Base-by-base conservation (phyloP, 2,329 filamentous ascomycete species). In the Cytospora paraplurivora region DNA sequence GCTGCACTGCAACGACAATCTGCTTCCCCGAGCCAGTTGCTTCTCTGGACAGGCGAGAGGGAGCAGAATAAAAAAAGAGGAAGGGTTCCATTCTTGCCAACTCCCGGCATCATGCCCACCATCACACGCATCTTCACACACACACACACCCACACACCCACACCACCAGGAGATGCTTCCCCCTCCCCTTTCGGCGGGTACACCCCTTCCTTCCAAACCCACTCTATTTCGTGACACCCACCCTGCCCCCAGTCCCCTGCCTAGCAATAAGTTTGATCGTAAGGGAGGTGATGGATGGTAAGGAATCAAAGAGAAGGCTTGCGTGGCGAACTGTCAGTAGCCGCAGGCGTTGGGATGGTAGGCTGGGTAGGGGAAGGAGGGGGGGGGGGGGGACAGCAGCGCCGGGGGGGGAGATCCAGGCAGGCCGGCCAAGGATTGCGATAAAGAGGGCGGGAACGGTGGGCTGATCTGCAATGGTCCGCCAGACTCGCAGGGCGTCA, bases 1-100 rank as follows among this genome's bases (percentile, higher is more conserved):
- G 58, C 58, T 60, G 58, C 58, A 38, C 58, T 60, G 58, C 41
- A 60, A 60, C 58, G 21, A 35, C 50, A 54, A 54, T 37, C n/a
- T 17, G 21, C 44, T 44, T 59, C 37, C 50, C 50, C 50, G 58
- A 47, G 27, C 58, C 58, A 54, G 37, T 60, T 47, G 58, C 21
- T 54, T 60, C n/a, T 41, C 47, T 15, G 4, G n/a, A 21, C 3
- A 47, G 38, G 27, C 27, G 58, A 41, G 37, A 53, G 34, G 4
- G 27, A 27, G 27, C n/a, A 27, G 27, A 27, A 4, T 2, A 4
- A 2, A 27, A 27, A 4, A 27, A 15, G 19, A 32, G 44, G 19
- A 44, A 32, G 57, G 7, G 15, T 34, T 19, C 49, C 57, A 54
- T 53, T 50, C 41, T 50, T 32, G 47, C 56, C 17, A 21, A 19